Evolutionary conservation across 495 filamentous ascomycete genomes (phyloP), one percentile per base, ranked within the genome.

Genomic region (Lophium mytilinum): DNA sequence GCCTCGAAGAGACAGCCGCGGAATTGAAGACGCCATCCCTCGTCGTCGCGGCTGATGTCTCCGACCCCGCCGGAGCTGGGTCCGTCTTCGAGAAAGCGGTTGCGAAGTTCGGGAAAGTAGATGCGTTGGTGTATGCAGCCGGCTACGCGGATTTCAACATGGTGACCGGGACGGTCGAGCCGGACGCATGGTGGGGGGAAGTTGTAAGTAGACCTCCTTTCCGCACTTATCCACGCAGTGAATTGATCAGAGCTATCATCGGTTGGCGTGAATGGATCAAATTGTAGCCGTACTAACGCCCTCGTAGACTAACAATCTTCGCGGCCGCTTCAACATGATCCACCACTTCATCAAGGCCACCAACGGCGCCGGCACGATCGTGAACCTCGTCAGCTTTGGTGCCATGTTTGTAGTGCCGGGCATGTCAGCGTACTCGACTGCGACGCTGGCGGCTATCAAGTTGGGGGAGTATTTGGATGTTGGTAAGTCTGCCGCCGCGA

Each of bases 231-330:
- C 21, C 12, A 5, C 4, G 34, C 36, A 5, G 6, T n/a, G 19
- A 14, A 51, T 35, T 19, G 34, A 4, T n/a, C 9, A 14, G 9
- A 34, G 18, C 19, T 11, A 6, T 2, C 3, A 1, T 15, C 2
- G 33, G 14, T 21, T 15, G 50, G 4, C 4, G 2, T 19, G 30
- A 46, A 21, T 41, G 6, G 24, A 30, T 30, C 2, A 37, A 57
- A 9, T 35, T 10, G 17, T 14, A 6, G 2, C 24, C 24, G 24
- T 30, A 6, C 24, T 30, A 30, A 30, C 24, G 24, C 24, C 24
- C 10, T 14, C n/a, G 33, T 15, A 72, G 72, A 75, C 78, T 58
- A 62, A 73, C 40, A 76, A 77, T 62, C 48, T 75, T 15, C 73
- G 73, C 37, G 77, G 76, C 18, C 60, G 67, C 8, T 76, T 72